Percentiles rank a stretch among this genome's conserved stretches.
phyloP scores from a whole-genome alignment of 2,329 filamentous ascomycete genomes.

The Aschersonia sp. region DNA sequence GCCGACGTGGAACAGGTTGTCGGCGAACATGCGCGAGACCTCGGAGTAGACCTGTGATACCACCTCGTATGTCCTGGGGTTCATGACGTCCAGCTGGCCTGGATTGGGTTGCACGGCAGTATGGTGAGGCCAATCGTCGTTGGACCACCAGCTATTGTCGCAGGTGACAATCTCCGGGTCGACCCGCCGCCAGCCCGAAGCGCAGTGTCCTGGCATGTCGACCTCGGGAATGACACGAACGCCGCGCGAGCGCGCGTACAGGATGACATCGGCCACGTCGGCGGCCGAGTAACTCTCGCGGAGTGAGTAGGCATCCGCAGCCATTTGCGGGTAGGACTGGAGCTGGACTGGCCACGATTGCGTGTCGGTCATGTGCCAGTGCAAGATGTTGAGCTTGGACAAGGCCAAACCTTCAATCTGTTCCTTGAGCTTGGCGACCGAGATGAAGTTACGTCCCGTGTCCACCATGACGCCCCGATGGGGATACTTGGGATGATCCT shows the following conservation, averaged over 20 bases:
- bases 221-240: slow-evolving; percentile 42
- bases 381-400: slow-evolving; percentile 41
- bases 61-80: slow-evolving; percentile 39
- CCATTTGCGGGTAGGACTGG: slow-evolving; percentile 33
- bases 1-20: slow-evolving; percentile 40
- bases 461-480: slow-evolving; percentile 42
- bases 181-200: slow-evolving; percentile 37
- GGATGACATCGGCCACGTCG: slow-evolving; percentile 27
- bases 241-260: slow-evolving; percentile 34
- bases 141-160: slow-evolving; percentile 44
- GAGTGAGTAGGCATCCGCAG: slow-evolving; percentile 36
- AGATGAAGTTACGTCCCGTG: slow-evolving; percentile 38
- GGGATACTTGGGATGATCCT: slow-evolving; percentile 35
- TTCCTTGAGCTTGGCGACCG: slow-evolving; percentile 33
- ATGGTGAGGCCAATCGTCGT: slow-evolving; percentile 37
- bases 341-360: slow-evolving; percentile 42
- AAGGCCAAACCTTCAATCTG: slow-evolving; percentile 40
- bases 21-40: slow-evolving; percentile 31
- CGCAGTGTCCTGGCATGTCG: slow-evolving; percentile 42
- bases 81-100: slow-evolving; percentile 39
- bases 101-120: slow-evolving; percentile 40
- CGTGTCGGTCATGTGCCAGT: slow-evolving; percentile 41
- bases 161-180: slow-evolving; percentile 39
- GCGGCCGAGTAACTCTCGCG: slow-evolving; percentile 29
- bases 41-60: slow-evolving; percentile 39